Evolutionary conservation across 306 rosid genomes (phyloP), one percentile per base, ranked within the genome.

Genomic region (Sesbania bispinosa): DNA sequence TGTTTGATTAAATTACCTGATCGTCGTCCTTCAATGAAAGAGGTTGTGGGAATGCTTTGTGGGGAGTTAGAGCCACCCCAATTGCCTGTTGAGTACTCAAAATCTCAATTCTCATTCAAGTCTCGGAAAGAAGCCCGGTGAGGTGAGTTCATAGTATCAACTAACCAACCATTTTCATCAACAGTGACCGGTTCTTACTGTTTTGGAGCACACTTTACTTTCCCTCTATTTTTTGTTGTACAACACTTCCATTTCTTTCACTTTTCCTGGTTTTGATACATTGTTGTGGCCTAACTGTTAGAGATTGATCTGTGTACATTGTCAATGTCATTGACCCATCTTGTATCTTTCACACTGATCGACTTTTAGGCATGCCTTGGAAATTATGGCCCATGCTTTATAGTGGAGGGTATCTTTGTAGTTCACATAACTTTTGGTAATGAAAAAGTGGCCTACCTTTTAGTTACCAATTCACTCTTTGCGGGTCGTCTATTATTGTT

Each of bases 21-120:
- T 55, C 87, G 88, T 24, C 82, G 99, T 63, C 99, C 97, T 35
- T 80, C 97, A 0, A 91, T 94, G 95, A 84, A 87, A 57, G 86
- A 89, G 55, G 92, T 86, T 46, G 84, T 89, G 60, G 86, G 87
- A 15, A 87, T 94, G 88, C 93, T 94, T 3, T 77, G 29, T 3
- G 88, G 97, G 24, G 85, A 82, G 46, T 29, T 79, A 55, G 87
- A 84, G 23, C 74, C 76, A 19, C 96, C 96, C 15, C 80, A 77
- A 61, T 74, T 93, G 35, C 87, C 96, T 1, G 36, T 53, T 13
- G 92, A 85, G 58, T 57, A 84, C 67, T 77, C 89, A 10, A 83
- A 73, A 11, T 80, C 96, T 52, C 88, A 75, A 2, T 85, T 81
- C 51, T 75, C 88, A 1, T 77, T 19, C 58, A 89, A 86, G 86